Percentiles rank a stretch among this genome's conserved stretches.
These are phyloP conservation scores for Fusarium zealandicum DNA, from an alignment of 2,329 filamentous ascomycete species.

Conservation along the genomic window DNA sequence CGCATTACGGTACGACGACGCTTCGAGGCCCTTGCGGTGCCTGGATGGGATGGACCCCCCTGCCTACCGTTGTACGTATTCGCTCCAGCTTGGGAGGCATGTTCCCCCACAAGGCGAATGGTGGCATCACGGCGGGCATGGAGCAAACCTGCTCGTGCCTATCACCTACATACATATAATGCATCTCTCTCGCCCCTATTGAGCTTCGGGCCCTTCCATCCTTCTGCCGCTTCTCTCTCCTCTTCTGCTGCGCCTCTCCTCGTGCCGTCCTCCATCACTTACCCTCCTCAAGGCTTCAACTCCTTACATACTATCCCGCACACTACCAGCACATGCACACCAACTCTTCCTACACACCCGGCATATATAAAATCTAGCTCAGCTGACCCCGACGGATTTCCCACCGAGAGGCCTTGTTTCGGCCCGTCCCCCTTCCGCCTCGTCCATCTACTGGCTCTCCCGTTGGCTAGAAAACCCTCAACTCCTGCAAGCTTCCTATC, in stretches of 20 bases:
- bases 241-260: not conserved
- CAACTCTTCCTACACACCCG: not conserved
- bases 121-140: slow-evolving; percentile 22
- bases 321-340: slow-evolving; percentile 28
- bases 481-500: slow-evolving; percentile 16
- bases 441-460: slow-evolving; percentile 13
- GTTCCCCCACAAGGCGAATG: slow-evolving; percentile 20
- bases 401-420: slow-evolving; percentile 11
- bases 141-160: slow-evolving; percentile 5
- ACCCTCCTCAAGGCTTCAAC: slow-evolving; percentile 24
- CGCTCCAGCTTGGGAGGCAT: not conserved
- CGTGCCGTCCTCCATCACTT: slow-evolving; percentile 10
- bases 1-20: slow-evolving; percentile 10
- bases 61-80: slow-evolving; percentile 19
- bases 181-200: slow-evolving; percentile 14
- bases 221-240: not conserved
- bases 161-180: slow-evolving; percentile 26
- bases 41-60: slow-evolving; percentile 28
- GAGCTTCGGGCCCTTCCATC: slow-evolving; percentile 2
- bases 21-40: slow-evolving; percentile 12
- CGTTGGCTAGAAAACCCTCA: slow-evolving; percentile 21
- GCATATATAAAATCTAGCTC: slow-evolving; percentile 11
- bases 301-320: slow-evolving; percentile 17
- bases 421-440: slow-evolving; percentile 22
- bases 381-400: slow-evolving; percentile 31